Conservation (phyloP, 1,139 yeast species). For the Lodderomyces beijingensis region DNA sequence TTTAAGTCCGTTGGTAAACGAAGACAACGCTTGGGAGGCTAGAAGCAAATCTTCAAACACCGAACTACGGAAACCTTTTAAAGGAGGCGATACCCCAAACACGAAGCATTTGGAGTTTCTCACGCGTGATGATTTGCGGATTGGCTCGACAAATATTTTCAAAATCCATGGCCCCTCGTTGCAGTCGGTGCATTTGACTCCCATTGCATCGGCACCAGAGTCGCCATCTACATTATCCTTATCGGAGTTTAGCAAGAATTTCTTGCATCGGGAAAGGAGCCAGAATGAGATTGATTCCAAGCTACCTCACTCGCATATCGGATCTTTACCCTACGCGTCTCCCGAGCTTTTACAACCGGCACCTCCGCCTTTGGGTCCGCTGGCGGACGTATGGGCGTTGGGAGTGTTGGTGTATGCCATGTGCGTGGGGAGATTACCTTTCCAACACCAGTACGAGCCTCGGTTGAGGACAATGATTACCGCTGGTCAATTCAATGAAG, state of each 20-base stretch:
- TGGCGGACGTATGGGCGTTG: slow-evolving; percentile 87
- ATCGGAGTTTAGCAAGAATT: slow-evolving; percentile 8
- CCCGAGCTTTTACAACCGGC: slow-evolving; percentile 73
- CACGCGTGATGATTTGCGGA: slow-evolving; percentile 30
- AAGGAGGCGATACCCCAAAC: slow-evolving; percentile 30
- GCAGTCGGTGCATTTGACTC: slow-evolving; percentile 33
- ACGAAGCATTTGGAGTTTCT: slow-evolving; percentile 15
- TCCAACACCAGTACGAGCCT: slow-evolving; percentile 79
- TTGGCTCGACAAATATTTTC: slow-evolving; percentile 27
- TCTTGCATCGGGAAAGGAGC: slow-evolving; percentile 4
- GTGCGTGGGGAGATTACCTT: slow-evolving; percentile 73
- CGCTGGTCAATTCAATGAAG: slow-evolving; percentile 57
- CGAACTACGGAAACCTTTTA: slow-evolving; percentile 31
- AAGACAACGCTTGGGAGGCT: slow-evolving; percentile 5
- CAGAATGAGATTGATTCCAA: slow-evolving; percentile 25
- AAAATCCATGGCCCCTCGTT: slow-evolving; percentile 34
- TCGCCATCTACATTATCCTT: slow-evolving; percentile 7
- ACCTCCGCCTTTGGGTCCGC: slow-evolving; percentile 67
- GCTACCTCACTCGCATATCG: slow-evolving; percentile 67
- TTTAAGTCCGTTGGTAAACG: slow-evolving; percentile 1
- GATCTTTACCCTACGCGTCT: slow-evolving; percentile 88
- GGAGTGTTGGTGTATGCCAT: slow-evolving; percentile 76
- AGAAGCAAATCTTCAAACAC: slow-evolving; percentile 47
- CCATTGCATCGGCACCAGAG: slow-evolving; percentile 18
- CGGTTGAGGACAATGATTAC: slow-evolving; percentile 68